phyloP scores from a whole-genome alignment of 495 filamentous ascomycete genomes.

The Penicillium taxi region DNA sequence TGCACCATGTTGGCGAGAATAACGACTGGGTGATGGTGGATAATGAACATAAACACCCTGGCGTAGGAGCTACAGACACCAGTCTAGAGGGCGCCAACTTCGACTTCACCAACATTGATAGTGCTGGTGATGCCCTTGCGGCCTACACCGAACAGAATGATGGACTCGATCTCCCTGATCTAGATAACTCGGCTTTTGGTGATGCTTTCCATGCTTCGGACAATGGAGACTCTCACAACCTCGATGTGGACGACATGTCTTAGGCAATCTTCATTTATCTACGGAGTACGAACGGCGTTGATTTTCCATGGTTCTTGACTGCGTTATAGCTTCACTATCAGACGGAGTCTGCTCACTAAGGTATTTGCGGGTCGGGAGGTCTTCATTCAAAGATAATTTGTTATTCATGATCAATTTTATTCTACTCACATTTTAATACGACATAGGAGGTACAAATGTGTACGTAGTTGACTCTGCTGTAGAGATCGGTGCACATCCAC shows the following conservation, averaged over 20 bases:
- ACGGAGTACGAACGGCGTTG: constrained; percentile 12
- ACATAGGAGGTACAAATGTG: too few species aligned
- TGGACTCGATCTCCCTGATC: constrained; percentile 41
- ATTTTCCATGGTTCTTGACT: constrained; percentile 10
- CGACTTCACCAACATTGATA: constrained; percentile 52
- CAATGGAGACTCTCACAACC: constrained; percentile 39
- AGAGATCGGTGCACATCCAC: too few species aligned
- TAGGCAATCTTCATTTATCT: constrained; percentile 8
- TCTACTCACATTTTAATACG: too few species aligned
- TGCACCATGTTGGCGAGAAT: constrained; percentile 28
- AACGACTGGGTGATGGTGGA: constrained; percentile 56
- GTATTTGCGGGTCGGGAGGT: constrained; percentile 10
- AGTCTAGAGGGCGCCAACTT: constrained; percentile 41
- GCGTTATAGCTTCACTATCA: constrained; percentile 12
- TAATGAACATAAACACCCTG: constrained; percentile 34
- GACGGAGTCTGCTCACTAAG: constrained; percentile 11
- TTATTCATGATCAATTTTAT: too few species aligned
- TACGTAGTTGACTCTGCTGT: too few species aligned
- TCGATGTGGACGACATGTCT: constrained; percentile 39
- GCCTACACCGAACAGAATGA: constrained; percentile 50
- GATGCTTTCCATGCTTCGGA: constrained; percentile 56
- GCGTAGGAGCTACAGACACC: constrained; percentile 19
- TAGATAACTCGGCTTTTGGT: constrained; percentile 55
- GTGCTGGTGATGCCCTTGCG: constrained; percentile 54
- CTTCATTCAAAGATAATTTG: background rate